Evolutionary conservation across 345 rosid species (phyloP), one percentile per base, ranked within the genome.

Genomic region (Mallotus nudiflorus): DNA sequence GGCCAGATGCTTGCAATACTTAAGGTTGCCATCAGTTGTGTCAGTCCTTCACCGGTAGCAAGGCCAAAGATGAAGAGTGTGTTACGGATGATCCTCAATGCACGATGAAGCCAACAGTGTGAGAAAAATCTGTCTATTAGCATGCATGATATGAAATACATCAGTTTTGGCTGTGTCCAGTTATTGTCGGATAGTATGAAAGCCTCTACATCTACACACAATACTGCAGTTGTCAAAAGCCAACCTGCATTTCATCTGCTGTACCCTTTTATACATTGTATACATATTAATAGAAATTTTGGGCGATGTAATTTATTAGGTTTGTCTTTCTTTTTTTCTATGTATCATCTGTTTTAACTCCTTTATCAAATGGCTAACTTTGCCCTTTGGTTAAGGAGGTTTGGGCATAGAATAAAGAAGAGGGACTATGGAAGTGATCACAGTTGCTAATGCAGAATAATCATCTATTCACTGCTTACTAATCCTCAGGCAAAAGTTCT

Each of bases 31-130:
- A 76, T 91, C 51, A 82, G 84, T 59, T 93, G 97, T 68, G 93
- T 91, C 33, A 80, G 81, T 77, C 66, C 76, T 67, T 77, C 90
- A 20, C 88, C 91, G 0, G 90, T 84, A 35, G 83, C 85, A 52
- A 88, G 98, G 83, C 96, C 98, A 0, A 91, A 89, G 80, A 89
- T 91, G 92, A 91, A 86, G 77, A 86, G 86, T 42, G 96, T 89
- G 61, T 82, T 87, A 25, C 66, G 84, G 59, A 82, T 91, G 98
- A 85, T 93, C 73, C 77, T 84, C 62, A 82, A 80, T 68, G 94
- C 84, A 42, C 80, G 88, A 67, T 88, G 71, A 83, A 71, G 35
- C 25, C 33, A 19, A 45, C 69, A 18, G 31, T 14, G 3, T 16
- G 14, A 31, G 3, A 29, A 39, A 62, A 25, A 56, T 42, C 60